Evolutionary conservation across 2,329 filamentous ascomycete species (phyloP).

Genomic region (Cladorrhinum sp.): DNA sequence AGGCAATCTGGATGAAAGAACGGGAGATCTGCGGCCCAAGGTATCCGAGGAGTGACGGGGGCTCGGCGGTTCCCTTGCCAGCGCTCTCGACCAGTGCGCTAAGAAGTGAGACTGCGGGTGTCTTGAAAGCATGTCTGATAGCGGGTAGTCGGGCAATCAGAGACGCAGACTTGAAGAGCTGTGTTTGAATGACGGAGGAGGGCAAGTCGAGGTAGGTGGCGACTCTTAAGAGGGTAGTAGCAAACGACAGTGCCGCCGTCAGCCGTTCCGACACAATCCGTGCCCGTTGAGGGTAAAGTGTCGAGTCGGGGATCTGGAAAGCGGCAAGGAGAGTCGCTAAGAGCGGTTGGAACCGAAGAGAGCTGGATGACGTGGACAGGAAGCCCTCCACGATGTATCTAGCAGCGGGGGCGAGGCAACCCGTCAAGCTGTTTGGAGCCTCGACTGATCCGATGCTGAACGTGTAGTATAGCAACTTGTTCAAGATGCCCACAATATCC

Average conservation of each 20-base stretch:
- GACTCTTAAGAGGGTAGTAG: slow-evolving; percentile 66
- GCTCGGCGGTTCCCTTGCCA: slow-evolving; percentile 65
- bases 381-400: slow-evolving; percentile 75
- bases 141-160: slow-evolving; percentile 75
- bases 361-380: slow-evolving; percentile 64
- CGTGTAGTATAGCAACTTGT: slow-evolving; percentile 66
- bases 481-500: slow-evolving; percentile 66
- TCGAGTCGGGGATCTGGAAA: slow-evolving; percentile 57
- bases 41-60: slow-evolving; percentile 90
- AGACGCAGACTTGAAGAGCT: slow-evolving; percentile 77
- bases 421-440: slow-evolving; percentile 41
- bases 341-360: slow-evolving; percentile 73
- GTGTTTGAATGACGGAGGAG: slow-evolving; percentile 66
- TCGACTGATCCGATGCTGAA: slow-evolving; percentile 69
- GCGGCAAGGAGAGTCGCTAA: slow-evolving; percentile 66
- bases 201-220: slow-evolving; percentile 62
- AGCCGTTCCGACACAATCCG: slow-evolving; percentile 61
- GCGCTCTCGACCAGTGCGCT: slow-evolving; percentile 71
- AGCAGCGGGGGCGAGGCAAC: slow-evolving; percentile 68
- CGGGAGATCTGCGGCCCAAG: slow-evolving; percentile 79
- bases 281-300: slow-evolving; percentile 55
- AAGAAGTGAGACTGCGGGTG: slow-evolving; percentile 65
- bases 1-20: slow-evolving; percentile 76
- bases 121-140: slow-evolving; percentile 62
- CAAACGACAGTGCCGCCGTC: slow-evolving; percentile 61